Evolutionary conservation across 2,329 filamentous ascomycete species (phyloP).

Genomic region (Aspergillus neotritici): DNA sequence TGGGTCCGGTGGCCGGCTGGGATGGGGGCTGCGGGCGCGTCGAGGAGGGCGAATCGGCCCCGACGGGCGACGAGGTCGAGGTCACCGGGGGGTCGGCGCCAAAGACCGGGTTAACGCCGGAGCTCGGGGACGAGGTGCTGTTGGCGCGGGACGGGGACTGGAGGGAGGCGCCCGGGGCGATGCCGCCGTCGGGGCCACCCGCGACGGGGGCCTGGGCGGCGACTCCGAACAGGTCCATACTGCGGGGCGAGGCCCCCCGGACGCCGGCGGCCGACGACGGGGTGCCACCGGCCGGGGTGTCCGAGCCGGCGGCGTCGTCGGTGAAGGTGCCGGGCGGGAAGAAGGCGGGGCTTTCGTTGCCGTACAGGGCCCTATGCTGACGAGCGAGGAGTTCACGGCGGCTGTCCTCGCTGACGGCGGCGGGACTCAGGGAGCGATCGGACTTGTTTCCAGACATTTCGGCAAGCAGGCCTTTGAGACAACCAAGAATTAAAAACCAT

Average conservation of each 20-base stretch:
- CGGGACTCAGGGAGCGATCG: constrained; percentile 78
- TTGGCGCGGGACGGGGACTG: constrained; percentile 65
- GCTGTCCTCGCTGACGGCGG: constrained; percentile 88
- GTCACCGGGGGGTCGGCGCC: constrained; percentile 64
- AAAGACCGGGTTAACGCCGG: constrained; percentile 43
- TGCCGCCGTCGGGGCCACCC: constrained; percentile 45
- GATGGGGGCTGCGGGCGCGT: constrained; percentile 57
- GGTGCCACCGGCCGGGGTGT: constrained; percentile 59
- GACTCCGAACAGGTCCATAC: constrained; percentile 64
- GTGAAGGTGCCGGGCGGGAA: constrained; percentile 62
- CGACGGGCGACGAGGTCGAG: constrained; percentile 78
- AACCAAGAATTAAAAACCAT: constrained; percentile 38
- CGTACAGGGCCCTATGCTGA: constrained; percentile 90
- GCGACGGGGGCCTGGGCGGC: constrained; percentile 42
- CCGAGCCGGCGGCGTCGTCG: constrained; percentile 63
- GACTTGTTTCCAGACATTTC: constrained; percentile 70
- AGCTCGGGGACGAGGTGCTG: constrained; percentile 71
- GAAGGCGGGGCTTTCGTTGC: constrained; percentile 62
- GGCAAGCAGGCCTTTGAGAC: constrained; percentile 55
- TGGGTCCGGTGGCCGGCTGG: constrained; percentile 47
- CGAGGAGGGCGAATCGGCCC: constrained; percentile 65
- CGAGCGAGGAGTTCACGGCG: constrained; percentile 92
- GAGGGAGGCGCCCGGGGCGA: constrained; percentile 42
- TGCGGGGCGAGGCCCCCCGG: constrained; percentile 72
- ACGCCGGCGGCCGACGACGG: constrained; percentile 54